phyloP scores from a whole-genome alignment of 257 asterid species.

The Solanum tarijense region DNA sequence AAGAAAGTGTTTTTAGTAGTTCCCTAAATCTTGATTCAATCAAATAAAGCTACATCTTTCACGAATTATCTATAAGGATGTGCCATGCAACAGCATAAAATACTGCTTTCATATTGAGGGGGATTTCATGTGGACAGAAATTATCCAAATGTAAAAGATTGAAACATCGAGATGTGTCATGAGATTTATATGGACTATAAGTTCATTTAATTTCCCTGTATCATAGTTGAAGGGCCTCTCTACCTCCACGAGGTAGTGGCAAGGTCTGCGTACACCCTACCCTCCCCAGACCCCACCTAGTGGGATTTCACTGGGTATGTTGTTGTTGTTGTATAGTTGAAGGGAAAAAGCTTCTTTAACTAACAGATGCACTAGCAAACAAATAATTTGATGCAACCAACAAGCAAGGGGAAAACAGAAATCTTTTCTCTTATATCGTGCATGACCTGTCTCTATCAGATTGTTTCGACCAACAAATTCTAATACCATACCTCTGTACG shows the following conservation, averaged over 20 bases:
- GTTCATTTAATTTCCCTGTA: not conserved
- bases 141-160: not conserved
- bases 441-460: not conserved
- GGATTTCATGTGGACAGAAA: not conserved
- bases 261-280: too few species aligned
- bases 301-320: too few species aligned
- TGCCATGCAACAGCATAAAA: not conserved
- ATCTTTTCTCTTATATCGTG: not conserved
- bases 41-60: not conserved
- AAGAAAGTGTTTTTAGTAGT: not conserved
- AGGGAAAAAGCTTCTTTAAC: not conserved
- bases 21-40: not conserved
- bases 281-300: too few species aligned
- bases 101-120: not conserved
- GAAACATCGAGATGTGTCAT: not conserved
- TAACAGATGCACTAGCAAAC: not conserved
- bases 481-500: constrained; percentile 61
- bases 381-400: not conserved
- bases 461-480: not conserved
- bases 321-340: too few species aligned
- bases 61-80: not conserved
- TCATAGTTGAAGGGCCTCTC: not conserved
- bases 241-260: too few species aligned
- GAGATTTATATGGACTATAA: not conserved
- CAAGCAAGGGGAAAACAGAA: not conserved